phyloP scores from a whole-genome alignment of 495 filamentous ascomycete genomes.

The Thozetella sp. region DNA sequence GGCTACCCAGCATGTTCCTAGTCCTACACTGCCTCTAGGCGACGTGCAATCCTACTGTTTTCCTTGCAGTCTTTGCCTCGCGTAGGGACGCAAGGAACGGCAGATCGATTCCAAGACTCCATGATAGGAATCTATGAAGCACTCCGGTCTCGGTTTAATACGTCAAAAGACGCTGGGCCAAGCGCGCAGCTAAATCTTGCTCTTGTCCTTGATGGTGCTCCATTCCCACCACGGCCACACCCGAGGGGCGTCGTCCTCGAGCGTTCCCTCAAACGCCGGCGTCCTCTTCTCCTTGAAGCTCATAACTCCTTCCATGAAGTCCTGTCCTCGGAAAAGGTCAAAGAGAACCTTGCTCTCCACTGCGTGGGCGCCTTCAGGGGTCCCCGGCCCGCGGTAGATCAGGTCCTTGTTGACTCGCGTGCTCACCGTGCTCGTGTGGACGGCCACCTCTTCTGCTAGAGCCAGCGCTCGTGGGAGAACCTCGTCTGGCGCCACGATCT shows the following conservation, averaged over 20 bases:
- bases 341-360: slow-evolving; percentile 59
- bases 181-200: slow-evolving; percentile 11
- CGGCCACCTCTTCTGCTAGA: slow-evolving; percentile 57
- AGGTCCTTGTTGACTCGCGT: slow-evolving; percentile 59
- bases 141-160: no score
- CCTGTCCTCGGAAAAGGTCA: slow-evolving; percentile 52
- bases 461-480: slow-evolving; percentile 59
- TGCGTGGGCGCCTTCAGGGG: slow-evolving; percentile 59
- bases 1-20: not conserved
- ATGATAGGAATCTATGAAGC: no score
- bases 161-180: not conserved
- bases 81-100: no score
- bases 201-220: slow-evolving; percentile 6
- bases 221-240: slow-evolving; percentile 51
- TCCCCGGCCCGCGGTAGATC: slow-evolving; percentile 56
- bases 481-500: slow-evolving; percentile 48
- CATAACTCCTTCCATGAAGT: slow-evolving; percentile 48
- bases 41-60: not conserved
- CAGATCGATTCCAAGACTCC: no score
- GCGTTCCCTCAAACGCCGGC: slow-evolving; percentile 48
- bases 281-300: slow-evolving; percentile 50
- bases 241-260: slow-evolving; percentile 32
- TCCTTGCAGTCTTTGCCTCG: not conserved
- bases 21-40: not conserved
- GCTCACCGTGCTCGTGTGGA: slow-evolving; percentile 57